phyloP scores from a whole-genome alignment of 1,284 basidiomycete species.

The Anthracocystis panici-leucophaei region DNA sequence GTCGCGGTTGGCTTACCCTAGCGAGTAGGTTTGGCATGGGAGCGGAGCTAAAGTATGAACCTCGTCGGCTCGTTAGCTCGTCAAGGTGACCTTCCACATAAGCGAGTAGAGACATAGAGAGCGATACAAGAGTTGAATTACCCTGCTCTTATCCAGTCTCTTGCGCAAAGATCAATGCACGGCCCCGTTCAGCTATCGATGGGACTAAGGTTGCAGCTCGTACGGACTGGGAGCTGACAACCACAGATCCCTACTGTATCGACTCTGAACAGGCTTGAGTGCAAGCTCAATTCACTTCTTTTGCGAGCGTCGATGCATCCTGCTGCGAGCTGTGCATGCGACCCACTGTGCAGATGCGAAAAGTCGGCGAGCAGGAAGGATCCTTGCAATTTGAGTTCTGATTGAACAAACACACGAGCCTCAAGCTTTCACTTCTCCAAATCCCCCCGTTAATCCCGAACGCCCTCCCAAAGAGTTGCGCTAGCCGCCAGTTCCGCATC shows the following conservation, averaged over 20 bases:
- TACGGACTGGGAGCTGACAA: background rate
- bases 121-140: background rate
- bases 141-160: background rate
- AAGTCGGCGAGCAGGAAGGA: background rate
- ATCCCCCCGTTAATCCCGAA: too few relatives aligned
- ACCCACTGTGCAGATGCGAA: too few relatives aligned
- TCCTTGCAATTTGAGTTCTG: background rate
- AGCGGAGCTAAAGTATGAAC: too few relatives aligned
- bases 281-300: background rate
- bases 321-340: background rate
- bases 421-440: too few relatives aligned
- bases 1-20: too few relatives aligned
- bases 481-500: background rate
- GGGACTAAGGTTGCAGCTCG: background rate
- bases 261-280: background rate
- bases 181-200: background rate
- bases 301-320: background rate
- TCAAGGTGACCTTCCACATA: too few relatives aligned
- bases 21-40: too few relatives aligned
- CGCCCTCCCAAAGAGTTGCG: too few relatives aligned
- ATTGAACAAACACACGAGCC: too few relatives aligned
- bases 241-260: background rate
- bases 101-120: background rate
- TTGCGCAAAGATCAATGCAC: background rate
- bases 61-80: background rate